Conservation (phyloP, 2,329 filamentous ascomycete species). For the Talaromyces sp. region DNA sequence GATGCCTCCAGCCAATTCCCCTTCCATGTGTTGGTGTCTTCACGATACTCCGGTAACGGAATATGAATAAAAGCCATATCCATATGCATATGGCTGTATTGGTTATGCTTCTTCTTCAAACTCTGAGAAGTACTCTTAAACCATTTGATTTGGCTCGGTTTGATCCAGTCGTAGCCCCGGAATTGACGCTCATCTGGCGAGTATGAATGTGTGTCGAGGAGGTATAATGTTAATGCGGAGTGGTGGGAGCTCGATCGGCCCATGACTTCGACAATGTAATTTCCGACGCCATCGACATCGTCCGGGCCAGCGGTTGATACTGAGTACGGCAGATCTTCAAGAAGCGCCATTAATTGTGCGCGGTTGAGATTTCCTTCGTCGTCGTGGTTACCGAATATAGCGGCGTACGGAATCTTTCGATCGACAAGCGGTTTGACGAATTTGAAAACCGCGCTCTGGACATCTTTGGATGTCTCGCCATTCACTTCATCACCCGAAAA, state of each 20-base stretch:
- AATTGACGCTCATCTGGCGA: slow-evolving; percentile 84
- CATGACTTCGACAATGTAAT: slow-evolving; percentile 89
- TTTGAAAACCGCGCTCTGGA: slow-evolving; percentile 92
- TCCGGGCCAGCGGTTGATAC: slow-evolving; percentile 80
- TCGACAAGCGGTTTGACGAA: slow-evolving; percentile 80
- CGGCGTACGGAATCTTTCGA: slow-evolving; percentile 85
- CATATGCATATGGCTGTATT: slow-evolving; percentile 90
- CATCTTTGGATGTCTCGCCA: slow-evolving; percentile 86
- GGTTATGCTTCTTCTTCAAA: slow-evolving; percentile 72
- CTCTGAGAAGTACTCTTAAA: slow-evolving; percentile 75
- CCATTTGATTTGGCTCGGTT: slow-evolving; percentile 91
- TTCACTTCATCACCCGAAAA: slow-evolving; percentile 94
- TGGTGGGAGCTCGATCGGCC: slow-evolving; percentile 76
- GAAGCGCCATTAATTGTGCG: slow-evolving; percentile 75
- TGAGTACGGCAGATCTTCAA: slow-evolving; percentile 85
- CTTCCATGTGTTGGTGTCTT: slow-evolving; percentile 58
- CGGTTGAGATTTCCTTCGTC: slow-evolving; percentile 83
- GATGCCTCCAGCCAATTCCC: slow-evolving; percentile 79
- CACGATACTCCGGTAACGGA: slow-evolving; percentile 79
- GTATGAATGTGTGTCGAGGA: slow-evolving; percentile 90
- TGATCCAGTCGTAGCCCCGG: slow-evolving; percentile 96
- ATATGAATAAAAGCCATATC: slow-evolving; percentile 98
- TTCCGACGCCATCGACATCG: slow-evolving; percentile 85
- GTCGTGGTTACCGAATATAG: slow-evolving; percentile 97
- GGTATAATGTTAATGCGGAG: slow-evolving; percentile 89